Evolutionary conservation across 2,329 filamentous ascomycete species (phyloP).

Genomic region (Exophiala bonariae): DNA sequence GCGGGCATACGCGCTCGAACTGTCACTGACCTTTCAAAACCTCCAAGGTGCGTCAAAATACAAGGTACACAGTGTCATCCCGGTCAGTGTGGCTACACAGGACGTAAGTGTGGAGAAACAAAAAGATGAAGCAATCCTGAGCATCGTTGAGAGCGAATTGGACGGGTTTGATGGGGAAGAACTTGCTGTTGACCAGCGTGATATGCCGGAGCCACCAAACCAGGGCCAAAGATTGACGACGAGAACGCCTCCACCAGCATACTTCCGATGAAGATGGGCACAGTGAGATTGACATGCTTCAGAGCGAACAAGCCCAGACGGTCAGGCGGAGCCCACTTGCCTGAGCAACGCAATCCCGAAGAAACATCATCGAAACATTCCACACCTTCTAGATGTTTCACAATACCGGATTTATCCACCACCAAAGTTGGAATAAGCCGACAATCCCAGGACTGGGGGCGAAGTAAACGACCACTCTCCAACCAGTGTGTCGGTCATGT

Average conservation of each 20-base stretch:
- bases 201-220: background rate
- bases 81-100: constrained; percentile 8
- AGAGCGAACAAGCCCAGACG: too few relatives aligned
- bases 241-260: constrained; percentile 19
- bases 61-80: constrained; percentile 10
- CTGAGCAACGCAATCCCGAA: too few relatives aligned
- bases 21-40: constrained; percentile 17
- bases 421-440: too few relatives aligned
- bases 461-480: too few relatives aligned
- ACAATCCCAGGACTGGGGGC: too few relatives aligned
- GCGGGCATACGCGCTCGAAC: constrained; percentile 16
- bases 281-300: too few relatives aligned
- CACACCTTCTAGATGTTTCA: too few relatives aligned
- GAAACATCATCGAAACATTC: too few relatives aligned
- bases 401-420: too few relatives aligned
- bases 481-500: too few relatives aligned
- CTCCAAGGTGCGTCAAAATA: constrained; percentile 19
- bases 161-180: constrained; percentile 10
- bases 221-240: background rate
- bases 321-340: too few relatives aligned
- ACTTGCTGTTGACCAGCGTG: background rate
- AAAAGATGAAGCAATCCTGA: constrained; percentile 6
- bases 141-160: constrained; percentile 2
- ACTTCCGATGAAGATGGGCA: constrained; percentile 18
- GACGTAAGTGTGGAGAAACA: constrained; percentile 6